Evolutionary conservation across 768 basidiomycete species (phyloP).

Genomic region (Lentinula aciculospora): DNA sequence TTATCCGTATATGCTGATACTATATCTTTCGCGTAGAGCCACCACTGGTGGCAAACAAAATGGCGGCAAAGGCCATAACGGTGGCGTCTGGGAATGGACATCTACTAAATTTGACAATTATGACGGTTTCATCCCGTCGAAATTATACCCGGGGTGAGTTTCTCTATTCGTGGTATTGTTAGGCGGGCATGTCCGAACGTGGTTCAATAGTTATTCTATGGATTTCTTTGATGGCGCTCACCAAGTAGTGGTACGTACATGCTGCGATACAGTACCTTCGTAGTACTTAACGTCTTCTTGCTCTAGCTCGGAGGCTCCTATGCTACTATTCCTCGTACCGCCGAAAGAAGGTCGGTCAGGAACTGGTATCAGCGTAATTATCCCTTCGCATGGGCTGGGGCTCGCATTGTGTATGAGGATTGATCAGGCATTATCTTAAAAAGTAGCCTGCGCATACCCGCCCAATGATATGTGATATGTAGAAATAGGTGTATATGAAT

Average conservation of each 20-base stretch:
- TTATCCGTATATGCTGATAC: neutral
- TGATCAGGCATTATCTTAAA: no score
- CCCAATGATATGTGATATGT: no score
- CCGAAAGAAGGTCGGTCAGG: slow-evolving; percentile 67
- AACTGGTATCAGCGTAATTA: slow-evolving; percentile 96
- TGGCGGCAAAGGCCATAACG: slow-evolving; percentile 71
- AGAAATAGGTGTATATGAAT: no score
- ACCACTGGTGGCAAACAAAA: slow-evolving; percentile 53
- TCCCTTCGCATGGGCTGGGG: slow-evolving; percentile 85
- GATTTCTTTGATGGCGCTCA: slow-evolving; percentile 93
- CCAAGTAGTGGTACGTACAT: slow-evolving; percentile 71
- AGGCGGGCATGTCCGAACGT: neutral
- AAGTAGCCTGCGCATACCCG: no score
- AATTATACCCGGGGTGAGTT: slow-evolving; percentile 78
- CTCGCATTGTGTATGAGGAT: slow-evolving; percentile 44
- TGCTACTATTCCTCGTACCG: slow-evolving; percentile 77
- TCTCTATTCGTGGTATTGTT: slow-evolving; percentile 2
- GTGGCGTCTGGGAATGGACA: slow-evolving; percentile 99
- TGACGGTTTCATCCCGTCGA: slow-evolving; percentile 72
- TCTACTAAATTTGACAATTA: slow-evolving; percentile 66
- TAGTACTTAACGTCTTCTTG: slow-evolving; percentile 8
- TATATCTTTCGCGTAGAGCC: slow-evolving; percentile 35
- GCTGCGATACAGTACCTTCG: neutral
- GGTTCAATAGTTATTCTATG: slow-evolving; percentile 52
- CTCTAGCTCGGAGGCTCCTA: slow-evolving; percentile 85